Evolutionary conservation across 768 basidiomycete species (phyloP), one percentile per base, ranked within the genome.

Genomic region (Termitomyces sp.): DNA sequence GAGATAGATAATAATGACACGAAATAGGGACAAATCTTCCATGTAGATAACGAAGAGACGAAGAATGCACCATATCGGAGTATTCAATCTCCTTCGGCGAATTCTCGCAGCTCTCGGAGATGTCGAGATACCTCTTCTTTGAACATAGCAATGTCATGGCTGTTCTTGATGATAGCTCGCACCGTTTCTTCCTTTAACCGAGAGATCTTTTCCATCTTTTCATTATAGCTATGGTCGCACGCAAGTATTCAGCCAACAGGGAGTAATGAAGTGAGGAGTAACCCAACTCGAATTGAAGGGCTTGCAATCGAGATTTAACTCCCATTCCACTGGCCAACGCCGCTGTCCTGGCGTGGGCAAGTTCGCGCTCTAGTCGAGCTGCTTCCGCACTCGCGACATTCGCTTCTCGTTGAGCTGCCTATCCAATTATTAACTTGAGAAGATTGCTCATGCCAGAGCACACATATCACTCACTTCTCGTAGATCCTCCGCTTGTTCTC

Each of bases 281-380:
- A 73, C 83, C 71, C 65, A 70, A 91, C 92, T 86, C 83, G 69
- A 94, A 88, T 70, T 92, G 87, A 48, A 92, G 70, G 0, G 86
- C 83, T 66, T 92, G 89, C 10, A 94, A 74, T 59, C 88, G 82
- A 20, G 89, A 86, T 69, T 92, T 91, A 52, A 91, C 88, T 14
- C 88, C 89, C 71, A 92, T 85, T n/a, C 91, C 92, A 66, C 86
- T 89, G 3, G 90, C 85, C 57, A 89, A 79, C 14, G 91, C 91
- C 3, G 88, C 87, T 25, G 85, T 88, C 66, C 86, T 80, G 14
- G 92, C 92, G 56, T 88, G 84, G 2, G 86, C 86, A 9, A 93
- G 73, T 62, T 92, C 90, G 56, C 81, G 83, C 65, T 92, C 89
- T 45, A 94, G 73, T 46, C 85, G 82, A 40, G 78, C 76, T 8